A percentile compares a stretch with the other conserved stretches of the same genome.
Conservation (phyloP, 371 early-diverging fungal species). For the Mortierella polycephala region DNA sequence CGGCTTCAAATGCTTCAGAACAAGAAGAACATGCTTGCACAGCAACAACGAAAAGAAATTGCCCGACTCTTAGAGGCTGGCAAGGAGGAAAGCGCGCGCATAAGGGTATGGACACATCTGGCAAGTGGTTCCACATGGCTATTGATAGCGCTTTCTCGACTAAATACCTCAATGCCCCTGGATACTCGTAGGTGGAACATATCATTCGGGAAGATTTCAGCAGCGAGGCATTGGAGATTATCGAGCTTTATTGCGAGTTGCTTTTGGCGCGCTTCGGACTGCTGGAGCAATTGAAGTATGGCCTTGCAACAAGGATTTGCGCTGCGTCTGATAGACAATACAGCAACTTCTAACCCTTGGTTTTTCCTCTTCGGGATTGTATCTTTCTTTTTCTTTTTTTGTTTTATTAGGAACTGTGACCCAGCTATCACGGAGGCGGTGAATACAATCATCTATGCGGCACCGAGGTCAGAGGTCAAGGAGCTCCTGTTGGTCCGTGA, state of each 20-base stretch:
- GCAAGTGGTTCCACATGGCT: neutral
- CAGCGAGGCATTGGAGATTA: slow-evolving; percentile 91
- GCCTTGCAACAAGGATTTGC: neutral
- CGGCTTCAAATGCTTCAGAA: slow-evolving; percentile 89
- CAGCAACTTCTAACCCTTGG: too few relatives aligned
- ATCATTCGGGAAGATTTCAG: slow-evolving; percentile 93
- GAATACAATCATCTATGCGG: slow-evolving; percentile 89
- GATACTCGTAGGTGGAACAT: slow-evolving; percentile 71
- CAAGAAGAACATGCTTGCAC: slow-evolving; percentile 83
- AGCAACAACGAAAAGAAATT: slow-evolving; percentile 85
- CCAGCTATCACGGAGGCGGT: slow-evolving; percentile 87
- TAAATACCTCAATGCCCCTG: neutral
- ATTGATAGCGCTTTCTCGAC: neutral
- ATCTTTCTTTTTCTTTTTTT: neutral
- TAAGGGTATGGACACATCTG: slow-evolving; percentile 67
- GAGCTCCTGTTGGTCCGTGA: slow-evolving; percentile 86
- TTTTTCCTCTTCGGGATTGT: neutral
- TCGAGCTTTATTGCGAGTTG: slow-evolving; percentile 91
- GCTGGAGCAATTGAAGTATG: slow-evolving; percentile 83
- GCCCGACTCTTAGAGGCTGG: slow-evolving; percentile 81
- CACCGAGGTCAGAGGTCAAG: slow-evolving; percentile 86
- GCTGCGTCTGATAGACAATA: too few relatives aligned
- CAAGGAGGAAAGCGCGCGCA: slow-evolving; percentile 89
- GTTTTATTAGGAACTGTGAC: slow-evolving; percentile 73
- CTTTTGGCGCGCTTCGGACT: slow-evolving; percentile 89